Conservation (phyloP, 2,329 filamentous ascomycete species). For the Clonostachys solani region DNA sequence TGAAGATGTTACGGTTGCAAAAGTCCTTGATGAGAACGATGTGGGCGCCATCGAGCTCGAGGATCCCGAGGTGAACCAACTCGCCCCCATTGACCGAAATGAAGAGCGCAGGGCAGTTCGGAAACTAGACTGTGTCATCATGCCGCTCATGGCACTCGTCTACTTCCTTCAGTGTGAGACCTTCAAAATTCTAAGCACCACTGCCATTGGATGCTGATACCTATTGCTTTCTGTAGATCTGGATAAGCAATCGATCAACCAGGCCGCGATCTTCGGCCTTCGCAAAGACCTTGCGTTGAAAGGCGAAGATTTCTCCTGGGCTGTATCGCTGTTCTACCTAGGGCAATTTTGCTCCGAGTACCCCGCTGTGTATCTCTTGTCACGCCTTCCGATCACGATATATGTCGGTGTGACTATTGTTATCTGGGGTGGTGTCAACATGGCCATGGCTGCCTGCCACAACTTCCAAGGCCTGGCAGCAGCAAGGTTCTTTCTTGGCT, state of each 20-base stretch:
- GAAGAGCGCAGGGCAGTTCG: not conserved
- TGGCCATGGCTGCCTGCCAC: constrained; percentile 3
- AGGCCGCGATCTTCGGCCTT: constrained; percentile 29
- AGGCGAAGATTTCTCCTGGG: constrained; percentile 43
- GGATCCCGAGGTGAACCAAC: not conserved
- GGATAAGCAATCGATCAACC: not conserved
- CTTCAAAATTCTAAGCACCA: not conserved
- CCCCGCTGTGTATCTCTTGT: constrained; percentile 27
- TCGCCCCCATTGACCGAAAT: not conserved
- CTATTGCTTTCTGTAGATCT: constrained; percentile 2
- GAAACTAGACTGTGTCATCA: not conserved
- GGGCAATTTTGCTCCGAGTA: constrained; percentile 28
- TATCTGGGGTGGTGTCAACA: constrained; percentile 1
- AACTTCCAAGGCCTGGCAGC: constrained; percentile 14
- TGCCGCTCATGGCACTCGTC: constrained; percentile 41
- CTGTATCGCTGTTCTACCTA: constrained; percentile 41
- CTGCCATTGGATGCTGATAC: not conserved
- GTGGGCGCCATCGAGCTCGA: not conserved
- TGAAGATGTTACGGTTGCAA: too few species aligned
- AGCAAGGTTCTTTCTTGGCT: constrained; percentile 2
- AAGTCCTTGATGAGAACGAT: too few species aligned
- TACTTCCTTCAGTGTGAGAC: constrained; percentile 49
- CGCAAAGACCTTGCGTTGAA: constrained; percentile 34
- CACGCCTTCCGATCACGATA: not conserved
- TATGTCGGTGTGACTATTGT: constrained; percentile 1